These are phyloP conservation scores for Plantago coronopus DNA, from an alignment of 305 asterid species.

Conservation along the genomic window DNA sequence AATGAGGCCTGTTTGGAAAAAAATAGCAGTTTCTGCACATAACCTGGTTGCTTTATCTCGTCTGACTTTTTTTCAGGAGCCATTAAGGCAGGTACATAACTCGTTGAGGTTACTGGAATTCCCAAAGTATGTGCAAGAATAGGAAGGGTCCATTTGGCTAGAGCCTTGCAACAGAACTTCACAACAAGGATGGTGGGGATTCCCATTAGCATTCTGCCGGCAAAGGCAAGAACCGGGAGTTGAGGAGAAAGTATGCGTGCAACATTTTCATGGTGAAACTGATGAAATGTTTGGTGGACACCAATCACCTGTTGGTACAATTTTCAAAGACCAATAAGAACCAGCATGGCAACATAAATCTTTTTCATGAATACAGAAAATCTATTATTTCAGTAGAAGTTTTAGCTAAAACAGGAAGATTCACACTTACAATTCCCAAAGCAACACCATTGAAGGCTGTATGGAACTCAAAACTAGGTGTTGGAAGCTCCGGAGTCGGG, in stretches of 20 bases:
- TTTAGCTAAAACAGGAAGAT: background rate
- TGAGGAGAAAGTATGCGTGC: conserved; percentile 62
- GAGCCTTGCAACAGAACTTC: conserved; percentile 85
- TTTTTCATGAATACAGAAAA: background rate
- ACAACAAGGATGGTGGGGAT: conserved; percentile 75
- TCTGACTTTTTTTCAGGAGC: conserved; percentile 44
- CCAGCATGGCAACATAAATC: background rate
- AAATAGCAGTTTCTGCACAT: conserved; percentile 53
- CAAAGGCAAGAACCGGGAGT: conserved; percentile 49
- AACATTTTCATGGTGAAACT: conserved; percentile 81
- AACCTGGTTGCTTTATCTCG: conserved; percentile 55
- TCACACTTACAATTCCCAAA: conserved; percentile 80
- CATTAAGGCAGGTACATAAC: conserved; percentile 63
- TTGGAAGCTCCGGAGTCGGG: conserved; percentile 82
- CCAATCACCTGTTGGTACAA: conserved; percentile 69
- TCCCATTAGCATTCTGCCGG: conserved; percentile 72
- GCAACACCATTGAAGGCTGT: conserved; percentile 90
- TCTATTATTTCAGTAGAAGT: background rate
- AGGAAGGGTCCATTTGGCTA: conserved; percentile 88
- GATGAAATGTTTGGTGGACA: conserved; percentile 79
- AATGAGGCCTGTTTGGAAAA: conserved; percentile 62
- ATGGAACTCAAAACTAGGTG: conserved; percentile 92
- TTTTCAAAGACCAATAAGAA: conserved; percentile 13
- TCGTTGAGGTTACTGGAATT: conserved; percentile 71
- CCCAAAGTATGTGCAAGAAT: conserved; percentile 76